These are phyloP conservation scores for Microthlaspi erraticum DNA, from an alignment of 345 rosid genomes.

Conservation along the genomic window DNA sequence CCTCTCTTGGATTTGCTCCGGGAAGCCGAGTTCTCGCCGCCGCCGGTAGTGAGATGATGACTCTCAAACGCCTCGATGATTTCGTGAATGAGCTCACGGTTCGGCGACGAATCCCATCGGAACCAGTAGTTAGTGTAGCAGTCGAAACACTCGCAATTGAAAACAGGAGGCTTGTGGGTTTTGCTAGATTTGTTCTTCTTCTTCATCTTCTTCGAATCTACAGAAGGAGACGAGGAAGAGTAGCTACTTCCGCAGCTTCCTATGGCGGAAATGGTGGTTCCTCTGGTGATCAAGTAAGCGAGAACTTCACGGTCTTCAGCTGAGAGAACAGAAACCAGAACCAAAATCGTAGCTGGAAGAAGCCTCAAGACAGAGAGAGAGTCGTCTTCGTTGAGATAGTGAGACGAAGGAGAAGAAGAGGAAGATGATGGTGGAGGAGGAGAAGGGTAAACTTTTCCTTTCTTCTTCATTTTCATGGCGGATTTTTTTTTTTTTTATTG, in stretches of 20 bases:
- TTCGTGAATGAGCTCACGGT: conserved; percentile 79
- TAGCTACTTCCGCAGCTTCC: not conserved
- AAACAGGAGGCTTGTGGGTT: conserved; percentile 54
- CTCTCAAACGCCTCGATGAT: conserved; percentile 89
- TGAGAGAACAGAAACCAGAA: conserved; percentile 70
- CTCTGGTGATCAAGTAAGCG: conserved; percentile 80
- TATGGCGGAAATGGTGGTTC: conserved; percentile 43
- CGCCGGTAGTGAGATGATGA: conserved; percentile 48
- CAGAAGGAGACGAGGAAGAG: conserved; percentile 12
- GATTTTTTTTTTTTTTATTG: conserved; percentile 4
- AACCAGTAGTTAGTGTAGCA: conserved; percentile 91
- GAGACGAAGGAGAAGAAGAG: conserved; percentile 17
- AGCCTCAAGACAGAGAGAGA: conserved; percentile 62
- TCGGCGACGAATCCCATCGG: conserved; percentile 89
- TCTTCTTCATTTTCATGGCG: conserved; percentile 77
- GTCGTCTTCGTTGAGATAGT: conserved; percentile 44
- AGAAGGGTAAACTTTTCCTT: conserved; percentile 87
- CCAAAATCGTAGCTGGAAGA: conserved; percentile 73
- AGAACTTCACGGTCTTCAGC: conserved; percentile 80
- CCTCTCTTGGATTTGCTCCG: conserved; percentile 46
- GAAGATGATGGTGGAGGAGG: conserved; percentile 43
- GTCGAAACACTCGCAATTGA: conserved; percentile 83
- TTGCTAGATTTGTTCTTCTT: conserved; percentile 40
- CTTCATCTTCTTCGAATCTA: conserved; percentile 44
- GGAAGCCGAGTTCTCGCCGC: conserved; percentile 45